Percentiles rank a stretch among this genome's conserved stretches.
phyloP scores from a whole-genome alignment of 305 asterid species.

The Fraxinus sp. region DNA sequence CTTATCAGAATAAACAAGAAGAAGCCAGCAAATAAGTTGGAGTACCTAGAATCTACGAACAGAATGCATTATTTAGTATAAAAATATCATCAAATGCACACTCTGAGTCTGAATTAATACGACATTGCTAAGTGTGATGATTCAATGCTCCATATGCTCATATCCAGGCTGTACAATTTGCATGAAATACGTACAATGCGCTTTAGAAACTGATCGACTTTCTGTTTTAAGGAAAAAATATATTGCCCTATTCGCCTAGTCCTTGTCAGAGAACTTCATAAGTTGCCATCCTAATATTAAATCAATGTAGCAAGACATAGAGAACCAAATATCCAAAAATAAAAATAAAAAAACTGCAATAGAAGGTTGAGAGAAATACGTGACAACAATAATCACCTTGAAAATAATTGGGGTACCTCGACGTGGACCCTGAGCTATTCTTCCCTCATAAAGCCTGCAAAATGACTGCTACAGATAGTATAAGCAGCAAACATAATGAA shows the following conservation, averaged over 20 bases:
- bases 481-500: slow-evolving; percentile 42
- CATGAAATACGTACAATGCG: background rate
- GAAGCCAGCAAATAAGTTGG: slow-evolving; percentile 19
- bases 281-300: background rate
- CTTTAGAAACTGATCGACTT: background rate
- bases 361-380: background rate
- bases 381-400: slow-evolving; percentile 52
- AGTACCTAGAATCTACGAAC: background rate
- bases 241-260: background rate
- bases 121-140: background rate
- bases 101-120: background rate
- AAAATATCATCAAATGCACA: background rate
- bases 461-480: slow-evolving; percentile 45
- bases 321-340: background rate
- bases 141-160: background rate
- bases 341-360: background rate
- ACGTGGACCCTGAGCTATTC: slow-evolving; percentile 76
- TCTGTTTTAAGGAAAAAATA: background rate
- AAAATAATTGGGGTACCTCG: slow-evolving; percentile 78
- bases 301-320: background rate
- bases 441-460: slow-evolving; percentile 96
- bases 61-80: background rate
- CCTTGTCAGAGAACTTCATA: background rate
- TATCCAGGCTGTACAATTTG: background rate
- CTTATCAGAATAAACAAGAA: slow-evolving; percentile 17